These are phyloP conservation scores for Kluyveromyces starmeri DNA, from an alignment of 805 yeast species.

Conservation along the genomic window DNA sequence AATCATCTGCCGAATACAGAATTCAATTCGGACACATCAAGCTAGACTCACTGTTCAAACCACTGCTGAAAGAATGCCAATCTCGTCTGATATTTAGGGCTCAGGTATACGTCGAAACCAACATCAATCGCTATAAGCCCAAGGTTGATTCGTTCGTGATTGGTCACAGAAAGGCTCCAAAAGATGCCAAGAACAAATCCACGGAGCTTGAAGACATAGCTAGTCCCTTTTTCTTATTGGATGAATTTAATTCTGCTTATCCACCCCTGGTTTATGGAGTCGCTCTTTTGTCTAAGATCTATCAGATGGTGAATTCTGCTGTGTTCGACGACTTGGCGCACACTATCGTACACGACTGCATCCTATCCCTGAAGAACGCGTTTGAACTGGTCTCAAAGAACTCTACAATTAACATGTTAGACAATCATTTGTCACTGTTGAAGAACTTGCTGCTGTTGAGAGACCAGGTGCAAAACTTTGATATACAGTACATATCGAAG, in stretches of 20 bases:
- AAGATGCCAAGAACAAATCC: slow-evolving; percentile 10
- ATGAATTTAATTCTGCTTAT: slow-evolving; percentile 39
- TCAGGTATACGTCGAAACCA: slow-evolving; percentile 61
- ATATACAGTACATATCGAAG: slow-evolving; percentile 63
- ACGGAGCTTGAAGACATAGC: slow-evolving; percentile 11
- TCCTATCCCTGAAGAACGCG: slow-evolving; percentile 50
- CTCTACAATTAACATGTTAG: slow-evolving; percentile 31
- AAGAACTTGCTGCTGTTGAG: slow-evolving; percentile 64
- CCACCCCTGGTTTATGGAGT: slow-evolving; percentile 67
- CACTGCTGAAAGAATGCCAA: slow-evolving; percentile 70
- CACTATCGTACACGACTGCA: slow-evolving; percentile 71
- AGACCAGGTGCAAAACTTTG: slow-evolving; percentile 64
- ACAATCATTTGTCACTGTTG: slow-evolving; percentile 58
- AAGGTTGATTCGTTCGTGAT: slow-evolving; percentile 58
- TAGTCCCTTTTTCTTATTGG: slow-evolving; percentile 2
- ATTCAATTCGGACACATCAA: slow-evolving; percentile 30
- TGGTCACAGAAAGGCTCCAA: slow-evolving; percentile 33
- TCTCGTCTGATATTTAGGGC: slow-evolving; percentile 71
- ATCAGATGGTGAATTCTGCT: slow-evolving; percentile 65
- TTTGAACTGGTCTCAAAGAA: slow-evolving; percentile 35
- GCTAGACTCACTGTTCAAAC: slow-evolving; percentile 54
- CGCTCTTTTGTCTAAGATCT: slow-evolving; percentile 63
- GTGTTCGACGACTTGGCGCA: slow-evolving; percentile 89
- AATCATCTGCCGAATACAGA: slow-evolving; percentile 26
- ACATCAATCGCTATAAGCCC: slow-evolving; percentile 59